Evolutionary conservation across 2,329 filamentous ascomycete genomes (phyloP).

Genomic region (Xylaria sp.): DNA sequence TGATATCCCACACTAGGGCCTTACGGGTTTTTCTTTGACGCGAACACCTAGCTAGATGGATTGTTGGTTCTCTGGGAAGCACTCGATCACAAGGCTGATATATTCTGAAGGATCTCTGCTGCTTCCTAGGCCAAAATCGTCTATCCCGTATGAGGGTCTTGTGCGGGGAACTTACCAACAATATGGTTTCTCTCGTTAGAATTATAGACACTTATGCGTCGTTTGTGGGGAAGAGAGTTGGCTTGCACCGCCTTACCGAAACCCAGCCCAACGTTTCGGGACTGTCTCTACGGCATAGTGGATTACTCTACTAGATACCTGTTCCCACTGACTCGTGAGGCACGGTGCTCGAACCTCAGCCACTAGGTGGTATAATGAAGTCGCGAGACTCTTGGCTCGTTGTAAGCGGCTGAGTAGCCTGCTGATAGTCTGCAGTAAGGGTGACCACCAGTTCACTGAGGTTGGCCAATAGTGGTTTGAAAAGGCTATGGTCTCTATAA

Average conservation of each 20-base stretch:
- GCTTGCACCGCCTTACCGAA: background rate
- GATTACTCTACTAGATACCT: background rate
- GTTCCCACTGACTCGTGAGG: background rate
- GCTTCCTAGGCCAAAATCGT: background rate
- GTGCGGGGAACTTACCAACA: background rate
- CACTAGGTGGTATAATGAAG: background rate
- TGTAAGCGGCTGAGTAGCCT: background rate
- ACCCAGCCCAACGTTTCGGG: too few relatives aligned
- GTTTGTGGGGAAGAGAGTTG: background rate
- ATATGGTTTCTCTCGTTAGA: background rate
- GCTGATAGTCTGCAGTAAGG: background rate
- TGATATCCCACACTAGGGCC: conserved; percentile 13
- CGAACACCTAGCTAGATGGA: background rate
- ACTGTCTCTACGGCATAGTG: background rate
- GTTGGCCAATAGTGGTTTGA: conserved; percentile 13
- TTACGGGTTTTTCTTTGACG: background rate
- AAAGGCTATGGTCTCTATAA: background rate
- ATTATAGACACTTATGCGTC: background rate
- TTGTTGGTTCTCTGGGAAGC: background rate
- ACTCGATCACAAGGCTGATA: background rate
- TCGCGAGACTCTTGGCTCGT: background rate
- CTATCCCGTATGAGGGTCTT: background rate
- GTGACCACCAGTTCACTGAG: background rate
- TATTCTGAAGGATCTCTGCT: background rate
- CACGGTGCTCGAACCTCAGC: too few relatives aligned